These are phyloP conservation scores for Cocos nucifera DNA, from an alignment of 176 grass and related monocot genomes.

Conservation along the genomic window DNA sequence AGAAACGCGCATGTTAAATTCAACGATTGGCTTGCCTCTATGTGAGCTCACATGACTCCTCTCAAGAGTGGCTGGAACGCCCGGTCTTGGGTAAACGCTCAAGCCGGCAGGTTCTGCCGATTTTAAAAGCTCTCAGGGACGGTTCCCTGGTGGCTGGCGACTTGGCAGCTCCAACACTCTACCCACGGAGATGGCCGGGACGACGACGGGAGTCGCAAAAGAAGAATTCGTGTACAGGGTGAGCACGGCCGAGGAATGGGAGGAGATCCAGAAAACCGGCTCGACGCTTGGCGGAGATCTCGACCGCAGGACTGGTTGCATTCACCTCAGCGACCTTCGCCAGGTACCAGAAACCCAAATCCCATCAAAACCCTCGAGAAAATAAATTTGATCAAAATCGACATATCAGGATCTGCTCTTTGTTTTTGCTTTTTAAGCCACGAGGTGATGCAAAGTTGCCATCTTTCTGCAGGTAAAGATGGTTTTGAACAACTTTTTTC, in stretches of 20 bases:
- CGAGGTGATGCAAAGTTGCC: neutral
- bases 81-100: too few relatives aligned
- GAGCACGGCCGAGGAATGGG: conserved; percentile 46
- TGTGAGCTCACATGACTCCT: too few relatives aligned
- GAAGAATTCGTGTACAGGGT: conserved; percentile 54
- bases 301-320: conserved; percentile 48
- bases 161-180: too few relatives aligned
- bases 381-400: too few relatives aligned
- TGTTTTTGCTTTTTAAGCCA: neutral
- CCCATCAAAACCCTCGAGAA: too few relatives aligned
- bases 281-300: conserved; percentile 40
- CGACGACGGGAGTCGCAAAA: conserved; percentile 16
- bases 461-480: conserved; percentile 54
- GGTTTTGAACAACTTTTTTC: conserved; percentile 51
- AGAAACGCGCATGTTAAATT: too few relatives aligned
- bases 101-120: too few relatives aligned
- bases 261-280: conserved; percentile 38
- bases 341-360: conserved; percentile 27
- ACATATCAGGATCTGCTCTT: too few relatives aligned
- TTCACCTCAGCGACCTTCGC: conserved; percentile 65
- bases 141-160: too few relatives aligned
- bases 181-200: neutral
- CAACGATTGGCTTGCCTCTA: too few relatives aligned
- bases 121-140: too few relatives aligned
- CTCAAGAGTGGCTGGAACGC: too few relatives aligned